Conservation (phyloP, 257 asterid species). For the Solanum appendiculatum region DNA sequence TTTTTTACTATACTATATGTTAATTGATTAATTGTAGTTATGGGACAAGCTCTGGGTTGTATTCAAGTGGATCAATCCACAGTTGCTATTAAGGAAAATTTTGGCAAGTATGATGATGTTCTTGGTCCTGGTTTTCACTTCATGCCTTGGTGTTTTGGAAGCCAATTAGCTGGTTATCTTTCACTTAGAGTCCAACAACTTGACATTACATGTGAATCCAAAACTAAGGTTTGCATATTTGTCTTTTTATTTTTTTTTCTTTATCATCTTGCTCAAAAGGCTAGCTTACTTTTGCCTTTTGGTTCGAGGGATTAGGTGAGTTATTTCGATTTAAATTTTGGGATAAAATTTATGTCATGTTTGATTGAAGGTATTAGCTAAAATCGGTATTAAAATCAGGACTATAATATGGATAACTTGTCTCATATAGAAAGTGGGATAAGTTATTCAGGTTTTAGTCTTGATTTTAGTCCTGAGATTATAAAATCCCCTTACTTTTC, state of each 20-base stretch:
- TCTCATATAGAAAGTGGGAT: background rate
- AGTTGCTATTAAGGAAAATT: conserved; percentile 12
- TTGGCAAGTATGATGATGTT: conserved; percentile 12
- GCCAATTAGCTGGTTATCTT: conserved; percentile 13
- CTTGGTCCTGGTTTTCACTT: conserved; percentile 21
- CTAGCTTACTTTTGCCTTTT: background rate
- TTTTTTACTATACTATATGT: background rate
- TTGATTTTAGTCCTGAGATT: background rate
- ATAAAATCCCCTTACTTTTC: too few species aligned
- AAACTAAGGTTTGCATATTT: conserved; percentile 14
- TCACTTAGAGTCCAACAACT: conserved; percentile 18
- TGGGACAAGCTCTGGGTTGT: conserved; percentile 26
- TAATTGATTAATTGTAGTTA: background rate
- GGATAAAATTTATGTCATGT: background rate
- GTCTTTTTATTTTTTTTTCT: background rate
- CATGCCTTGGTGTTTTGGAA: conserved; percentile 23
- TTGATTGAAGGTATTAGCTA: background rate
- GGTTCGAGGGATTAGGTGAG: background rate
- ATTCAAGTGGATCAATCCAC: conserved; percentile 22
- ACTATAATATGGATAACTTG: background rate
- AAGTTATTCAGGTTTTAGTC: background rate
- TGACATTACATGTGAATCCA: conserved; percentile 17
- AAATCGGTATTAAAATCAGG: background rate
- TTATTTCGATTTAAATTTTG: background rate
- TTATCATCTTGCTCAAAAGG: background rate